Evolutionary conservation across 2,329 filamentous ascomycete genomes (phyloP), one percentile per base, ranked within the genome.

Genomic region (Aquanectria penicillioides): DNA sequence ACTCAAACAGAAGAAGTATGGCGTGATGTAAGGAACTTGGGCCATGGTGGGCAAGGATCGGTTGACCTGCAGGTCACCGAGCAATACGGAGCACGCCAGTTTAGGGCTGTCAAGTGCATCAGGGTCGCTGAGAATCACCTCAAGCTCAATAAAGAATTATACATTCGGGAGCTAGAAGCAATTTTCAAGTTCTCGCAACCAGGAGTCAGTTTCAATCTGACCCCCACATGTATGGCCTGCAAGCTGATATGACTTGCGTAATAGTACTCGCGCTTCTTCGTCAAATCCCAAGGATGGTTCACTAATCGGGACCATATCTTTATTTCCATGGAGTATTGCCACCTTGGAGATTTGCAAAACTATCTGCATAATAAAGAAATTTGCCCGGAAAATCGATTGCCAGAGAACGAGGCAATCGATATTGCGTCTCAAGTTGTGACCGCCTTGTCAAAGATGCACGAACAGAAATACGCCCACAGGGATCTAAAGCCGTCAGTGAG

Each of bases 311-410:
- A n/a, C 2, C 26, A 31, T 7, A 41, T 51, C 12, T 29, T 41
- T 20, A 41, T 51, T 40, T 25, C 48, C 5, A 51, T 51, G 48
- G 48, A 51, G 22, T 23, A 51, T 17, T 51, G 18, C n/a, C 9
- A 13, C 2, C 12, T 41, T 10, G 36, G 36, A 7, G 36, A 51
- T 26, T 8, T 51, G 15, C 18, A 43, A 12, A 29, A 33, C 8
- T 51, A 51, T n/a, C 25, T 51, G 3, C 11, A 13, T 13, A 20
- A 51, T 8, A 7, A 26, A 7, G 7, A 15, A 9, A 31, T 12
- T 17, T 51, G 34, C 15, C 34, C 34, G 5, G n/a, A 51, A 15
- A 13, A 29, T 10, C 47, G 25, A 12, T 17, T 51, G 3, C 18
- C 36, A 6, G 48, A 51, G n/a, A 28, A 41, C 5, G 23, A 51